Base-by-base conservation (phyloP, 108 stramenopile species). In the Skeletonema potamos region DNA sequence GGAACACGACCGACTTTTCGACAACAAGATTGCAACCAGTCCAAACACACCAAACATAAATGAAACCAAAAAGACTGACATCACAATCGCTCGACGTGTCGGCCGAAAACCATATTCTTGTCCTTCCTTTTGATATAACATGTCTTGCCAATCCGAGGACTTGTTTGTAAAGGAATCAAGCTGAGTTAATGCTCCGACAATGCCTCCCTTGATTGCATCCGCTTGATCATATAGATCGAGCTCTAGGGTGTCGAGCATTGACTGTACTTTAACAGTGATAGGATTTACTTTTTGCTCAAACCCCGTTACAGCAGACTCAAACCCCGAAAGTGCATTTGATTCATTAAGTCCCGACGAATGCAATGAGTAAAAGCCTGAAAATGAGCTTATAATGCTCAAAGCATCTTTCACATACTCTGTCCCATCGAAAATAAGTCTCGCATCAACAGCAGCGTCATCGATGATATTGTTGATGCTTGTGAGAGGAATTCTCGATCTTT, bases 321-420 rank as follows among this genome's bases (percentile, higher is more conserved):
- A 82, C 8, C 48, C 48, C 0, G 58, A 24, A 11, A 72, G 24
- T 12, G 77, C 58, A 27, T 61, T 44, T 10, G 41, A 64, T 33
- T 46, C 76, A 63, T 73, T 68, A 4, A 84, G 62, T 27, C 76
- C 76, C 32, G 60, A 29, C 5, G 75, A 67, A 54, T 84, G 75
- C 15, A 84, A 15, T 11, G 54, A 17, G 13, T 62, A 27, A 27
- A 68, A 81, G 6, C 73, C 79, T 3, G 54, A 29, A 54, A 84
- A 84, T 3, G 75, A 76, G 20, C 70, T 39, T 12, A 77, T 63
- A 67, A 84, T 84, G 20, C 48, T 8, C 43, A 54, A 27, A 5
- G 79, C 83, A 17, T 79, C 78, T 7, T 41, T 57, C 11, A 84
- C 83, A 24, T 71, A 81, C 29, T 66, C 65, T n/a, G 83, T 84